Base-by-base conservation (phyloP, 352 stramenopile genomes). In the Pythium dissotocum region DNA sequence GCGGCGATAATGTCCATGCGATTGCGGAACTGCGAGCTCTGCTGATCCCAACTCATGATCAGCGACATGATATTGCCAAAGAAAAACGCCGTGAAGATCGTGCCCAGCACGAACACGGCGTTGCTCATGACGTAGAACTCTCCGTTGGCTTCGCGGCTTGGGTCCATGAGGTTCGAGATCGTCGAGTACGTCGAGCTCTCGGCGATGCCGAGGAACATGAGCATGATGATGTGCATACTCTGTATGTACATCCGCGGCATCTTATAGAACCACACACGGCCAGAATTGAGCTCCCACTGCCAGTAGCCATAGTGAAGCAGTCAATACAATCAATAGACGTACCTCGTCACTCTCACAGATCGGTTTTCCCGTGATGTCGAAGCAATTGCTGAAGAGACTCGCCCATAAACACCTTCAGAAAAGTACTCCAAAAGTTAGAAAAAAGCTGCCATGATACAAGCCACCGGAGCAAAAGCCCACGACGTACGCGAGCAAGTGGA, bases 1-100 rank as follows among this genome's bases (percentile, higher is more conserved):
- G 83, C 80, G 56, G 77, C 81, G 63, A 95, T 92, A 72, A 92
- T 89, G 65, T 94, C 88, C 86, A 95, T 94, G 38, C 83, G 82
- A 64, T 93, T 93, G 36, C 85, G 80, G 57, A 91, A 93, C 61
- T 87, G 78, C 13, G 83, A 80, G 59, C 80, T 93, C 61, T 91
- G 80, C 63, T 93, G 85, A 54, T 93, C 85, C 85, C 85, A 93
- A 51, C 85, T 90, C 72, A 89, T 90, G 48, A 93, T 79, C 30
- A 92, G 56, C 18, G 86, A 80, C 14, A 96, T 77, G 40, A 94
- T 74, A 58, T 93, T 94, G 16, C 85, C 88, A 46, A 94, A 92
- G 28, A 94, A 83, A 44, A 94, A 89, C 7, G 76, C 82, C 16
- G 82, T 85, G 70, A 90, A 87, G 2, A 91, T 58, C 14, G 77